These are phyloP conservation scores for Scheffersomyces ergatensis DNA, from an alignment of 805 yeast species.

Conservation along the genomic window DNA sequence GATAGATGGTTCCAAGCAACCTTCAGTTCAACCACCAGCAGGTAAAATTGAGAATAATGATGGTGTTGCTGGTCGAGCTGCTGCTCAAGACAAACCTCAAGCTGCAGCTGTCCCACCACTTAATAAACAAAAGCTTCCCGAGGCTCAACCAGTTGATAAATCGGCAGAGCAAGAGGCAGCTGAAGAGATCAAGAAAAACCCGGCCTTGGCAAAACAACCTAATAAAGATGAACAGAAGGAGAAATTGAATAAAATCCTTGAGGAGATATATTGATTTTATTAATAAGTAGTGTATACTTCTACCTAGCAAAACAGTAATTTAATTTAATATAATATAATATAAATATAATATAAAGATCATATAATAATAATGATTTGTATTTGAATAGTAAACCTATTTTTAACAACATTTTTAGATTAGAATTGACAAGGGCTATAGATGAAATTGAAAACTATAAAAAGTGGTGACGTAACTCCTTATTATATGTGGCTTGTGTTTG, in stretches of 20 bases:
- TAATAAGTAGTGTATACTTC: background rate
- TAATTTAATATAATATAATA: too few relatives aligned
- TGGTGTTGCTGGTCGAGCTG: slow-evolving; percentile 10
- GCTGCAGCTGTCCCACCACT: background rate
- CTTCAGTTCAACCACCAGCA: slow-evolving; percentile 1
- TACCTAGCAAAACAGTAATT: background rate
- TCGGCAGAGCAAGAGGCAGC: slow-evolving; percentile 30
- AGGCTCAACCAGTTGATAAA: slow-evolving; percentile 42
- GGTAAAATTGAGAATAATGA: slow-evolving; percentile 6
- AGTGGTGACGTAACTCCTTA: too few relatives aligned
- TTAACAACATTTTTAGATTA: too few relatives aligned
- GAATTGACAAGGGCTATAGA: too few relatives aligned
- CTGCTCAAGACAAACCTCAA: background rate
- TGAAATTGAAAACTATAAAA: too few relatives aligned
- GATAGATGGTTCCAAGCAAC: slow-evolving; percentile 15
- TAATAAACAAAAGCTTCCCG: slow-evolving; percentile 32
- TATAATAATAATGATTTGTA: too few relatives aligned
- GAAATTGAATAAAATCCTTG: slow-evolving; percentile 18
- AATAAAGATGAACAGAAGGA: slow-evolving; percentile 23
- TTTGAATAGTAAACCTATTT: too few relatives aligned
- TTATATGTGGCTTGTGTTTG: too few relatives aligned
- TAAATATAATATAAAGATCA: too few relatives aligned
- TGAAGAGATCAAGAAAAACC: slow-evolving; percentile 35
- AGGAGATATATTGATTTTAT: too few relatives aligned
- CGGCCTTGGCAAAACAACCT: slow-evolving; percentile 24